Conservation (phyloP, 805 yeast species). For the Lachancea nothofagi region DNA sequence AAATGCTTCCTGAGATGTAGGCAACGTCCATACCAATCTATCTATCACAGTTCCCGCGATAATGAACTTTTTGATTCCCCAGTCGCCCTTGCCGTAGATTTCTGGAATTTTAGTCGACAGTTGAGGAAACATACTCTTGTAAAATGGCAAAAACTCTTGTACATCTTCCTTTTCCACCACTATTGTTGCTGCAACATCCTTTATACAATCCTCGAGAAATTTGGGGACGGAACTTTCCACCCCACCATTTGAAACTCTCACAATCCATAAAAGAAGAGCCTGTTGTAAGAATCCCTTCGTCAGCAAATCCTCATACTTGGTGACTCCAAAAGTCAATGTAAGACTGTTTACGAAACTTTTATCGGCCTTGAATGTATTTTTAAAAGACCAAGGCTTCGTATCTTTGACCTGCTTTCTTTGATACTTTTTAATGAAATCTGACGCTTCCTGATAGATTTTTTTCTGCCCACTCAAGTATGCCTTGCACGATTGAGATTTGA, state of each 20-base stretch:
- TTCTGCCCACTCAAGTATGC: slow-evolving; percentile 47
- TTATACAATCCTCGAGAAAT: slow-evolving; percentile 43
- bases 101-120: slow-evolving; percentile 49
- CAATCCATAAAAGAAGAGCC: slow-evolving; percentile 55
- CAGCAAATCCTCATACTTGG: slow-evolving; percentile 47
- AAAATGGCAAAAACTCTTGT: slow-evolving; percentile 46
- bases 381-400: slow-evolving; percentile 43
- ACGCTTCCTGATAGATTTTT: slow-evolving; percentile 39
- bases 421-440: slow-evolving; percentile 33
- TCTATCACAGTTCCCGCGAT: slow-evolving; percentile 50
- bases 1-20: slow-evolving; percentile 33
- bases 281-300: slow-evolving; percentile 49
- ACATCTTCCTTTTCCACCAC: slow-evolving; percentile 49
- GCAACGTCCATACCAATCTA: slow-evolving; percentile 41
- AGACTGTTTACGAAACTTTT: slow-evolving; percentile 48
- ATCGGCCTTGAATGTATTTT: slow-evolving; percentile 53
- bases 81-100: slow-evolving; percentile 44
- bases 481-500: slow-evolving; percentile 25
- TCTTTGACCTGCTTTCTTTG: slow-evolving; percentile 44
- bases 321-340: slow-evolving; percentile 50
- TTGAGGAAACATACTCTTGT: slow-evolving; percentile 48
- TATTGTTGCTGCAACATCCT: slow-evolving; percentile 34
- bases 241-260: slow-evolving; percentile 45
- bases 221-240: slow-evolving; percentile 38
- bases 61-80: slow-evolving; percentile 39